Base-by-base conservation (phyloP, 2,329 filamentous ascomycete genomes). In the Fusarium sp. region DNA sequence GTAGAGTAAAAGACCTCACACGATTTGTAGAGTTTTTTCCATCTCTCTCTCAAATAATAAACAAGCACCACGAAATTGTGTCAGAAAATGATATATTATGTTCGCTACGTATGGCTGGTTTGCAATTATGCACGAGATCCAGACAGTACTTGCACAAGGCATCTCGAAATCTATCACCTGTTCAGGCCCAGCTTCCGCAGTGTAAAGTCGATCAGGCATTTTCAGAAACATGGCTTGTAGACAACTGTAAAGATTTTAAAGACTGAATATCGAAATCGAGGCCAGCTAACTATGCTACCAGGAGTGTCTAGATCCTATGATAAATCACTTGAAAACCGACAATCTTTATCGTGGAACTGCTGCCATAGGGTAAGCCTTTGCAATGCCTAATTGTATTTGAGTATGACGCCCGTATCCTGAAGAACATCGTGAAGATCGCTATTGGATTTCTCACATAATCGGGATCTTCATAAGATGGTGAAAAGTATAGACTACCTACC, bases 1-100 rank as follows among this genome's bases (percentile, higher is more conserved):
- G 28, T n/a, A 63, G 60, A 28, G 24, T 39, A 51, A 54, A 42
- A 28, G 44, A 65, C 50, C 62, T 77, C 75, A 59, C 75, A 77
- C 70, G 73, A 77, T 57, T 26, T n/a, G 26, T 32, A 30, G 26
- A 13, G 8, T 56, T 26, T 18, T 26, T 5, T 26, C 8, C 20
- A 24, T 6, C 26, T 26, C 26, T 7, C 18, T 28, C 48, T 24
- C 3, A 6, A 47, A 60, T 51, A 48, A 60, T 44, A 50, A 36
- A 48, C 28, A 38, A 17, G 15, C 30, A 58, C 55, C 32, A 30
- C 41, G 58, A 45, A 51, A n/a, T 62, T 22, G 15, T 9, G n/a
- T 38, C 36, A 59, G 20, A 44, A 55, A 24, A 50, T 24, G 17
- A 45, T n/a, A 1, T 13, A 10, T 36, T 26, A 2, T 22, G 17